A percentile compares a stretch with the other conserved stretches of the same genome.
phyloP scores from a whole-genome alignment of 345 rosid genomes.

The Raphanus raphanistrum region DNA sequence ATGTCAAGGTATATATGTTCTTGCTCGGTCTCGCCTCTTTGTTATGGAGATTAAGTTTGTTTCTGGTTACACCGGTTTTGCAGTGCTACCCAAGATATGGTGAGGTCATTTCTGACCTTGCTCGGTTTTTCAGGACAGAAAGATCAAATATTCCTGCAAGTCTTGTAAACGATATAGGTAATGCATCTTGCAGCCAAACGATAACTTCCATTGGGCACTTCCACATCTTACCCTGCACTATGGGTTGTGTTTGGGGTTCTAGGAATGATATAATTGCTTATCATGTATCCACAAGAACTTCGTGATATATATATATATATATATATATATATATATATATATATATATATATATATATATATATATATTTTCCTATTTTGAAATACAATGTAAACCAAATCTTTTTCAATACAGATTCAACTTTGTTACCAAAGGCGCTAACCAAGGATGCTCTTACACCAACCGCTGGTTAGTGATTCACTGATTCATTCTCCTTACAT shows the following conservation, averaged over 20 bases:
- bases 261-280: background rate
- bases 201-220: background rate
- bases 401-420: constrained; percentile 30
- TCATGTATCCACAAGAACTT: constrained; percentile 7
- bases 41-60: constrained; percentile 24
- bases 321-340: no score
- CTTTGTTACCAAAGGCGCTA: constrained; percentile 25
- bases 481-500: constrained; percentile 21
- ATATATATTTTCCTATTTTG: background rate
- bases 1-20: constrained; percentile 58
- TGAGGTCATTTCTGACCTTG: constrained; percentile 73
- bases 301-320: background rate
- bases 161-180: constrained; percentile 51
- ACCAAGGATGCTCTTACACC: constrained; percentile 20
- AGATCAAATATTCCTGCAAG: constrained; percentile 38
- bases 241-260: no score
- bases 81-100: constrained; percentile 87
- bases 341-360: background rate
- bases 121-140: constrained; percentile 82
- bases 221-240: no score
- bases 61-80: constrained; percentile 35
- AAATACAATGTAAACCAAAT: constrained; percentile 5
- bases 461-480: constrained; percentile 26
- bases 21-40: constrained; percentile 14
- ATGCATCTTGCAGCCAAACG: constrained; percentile 33